Conservation (phyloP, 805 yeast genomes). For the Vanderwaltozyma yarrowii region DNA sequence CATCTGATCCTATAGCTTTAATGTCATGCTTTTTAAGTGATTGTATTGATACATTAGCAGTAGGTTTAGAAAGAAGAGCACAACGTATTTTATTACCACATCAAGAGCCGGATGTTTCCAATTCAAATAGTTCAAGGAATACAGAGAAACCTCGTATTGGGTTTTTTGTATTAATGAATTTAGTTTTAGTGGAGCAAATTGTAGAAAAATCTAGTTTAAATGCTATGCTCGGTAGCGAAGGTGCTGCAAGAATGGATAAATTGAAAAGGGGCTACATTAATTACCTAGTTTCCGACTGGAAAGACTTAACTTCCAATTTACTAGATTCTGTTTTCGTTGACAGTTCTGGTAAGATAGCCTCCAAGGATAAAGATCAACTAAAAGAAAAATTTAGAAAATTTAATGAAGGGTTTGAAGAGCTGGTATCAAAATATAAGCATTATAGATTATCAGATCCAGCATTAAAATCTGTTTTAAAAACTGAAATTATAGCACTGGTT, state of each 20-base stretch:
- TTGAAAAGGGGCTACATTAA: slow-evolving; percentile 66
- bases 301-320: slow-evolving; percentile 59
- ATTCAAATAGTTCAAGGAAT: slow-evolving; percentile 13
- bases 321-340: slow-evolving; percentile 65
- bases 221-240: slow-evolving; percentile 43
- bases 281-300: slow-evolving; percentile 71
- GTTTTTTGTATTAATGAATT: slow-evolving; percentile 56
- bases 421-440: slow-evolving; percentile 53
- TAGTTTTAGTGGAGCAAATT: slow-evolving; percentile 65
- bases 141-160: slow-evolving; percentile 43
- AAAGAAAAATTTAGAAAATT: slow-evolving; percentile 80
- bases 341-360: slow-evolving; percentile 33
- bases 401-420: slow-evolving; percentile 73
- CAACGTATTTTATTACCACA: slow-evolving; percentile 19
- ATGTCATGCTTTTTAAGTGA: slow-evolving; percentile 66
- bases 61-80: slow-evolving; percentile 53
- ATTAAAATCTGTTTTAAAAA: slow-evolving; percentile 50
- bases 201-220: slow-evolving; percentile 49
- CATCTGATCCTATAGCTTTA: slow-evolving; percentile 33
- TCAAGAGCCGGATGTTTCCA: slow-evolving; percentile 17
- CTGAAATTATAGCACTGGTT: slow-evolving; percentile 62
- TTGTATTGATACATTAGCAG: slow-evolving; percentile 61
- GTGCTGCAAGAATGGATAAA: slow-evolving; percentile 53
- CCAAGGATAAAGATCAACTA: slow-evolving; percentile 70
- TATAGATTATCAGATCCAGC: slow-evolving; percentile 58